Evolutionary conservation across 2,329 filamentous ascomycete species (phyloP), one percentile per base, ranked within the genome.

Genomic region (Beauveria sp.): DNA sequence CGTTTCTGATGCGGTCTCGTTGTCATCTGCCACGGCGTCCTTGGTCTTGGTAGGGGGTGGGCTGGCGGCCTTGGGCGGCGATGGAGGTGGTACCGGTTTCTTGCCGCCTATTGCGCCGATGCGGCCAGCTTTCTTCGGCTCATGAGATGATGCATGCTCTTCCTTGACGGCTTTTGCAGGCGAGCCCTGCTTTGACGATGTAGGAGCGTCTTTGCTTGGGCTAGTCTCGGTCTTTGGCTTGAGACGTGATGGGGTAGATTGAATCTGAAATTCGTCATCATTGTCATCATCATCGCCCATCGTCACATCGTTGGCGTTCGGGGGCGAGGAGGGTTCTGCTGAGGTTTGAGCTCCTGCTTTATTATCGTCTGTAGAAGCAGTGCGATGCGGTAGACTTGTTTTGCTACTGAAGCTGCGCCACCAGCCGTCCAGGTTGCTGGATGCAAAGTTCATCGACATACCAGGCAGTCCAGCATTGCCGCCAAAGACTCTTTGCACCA

Each of bases 211-310:
- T 40, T 61, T 56, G 52, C 5, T 12, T 16, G 45, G 14, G 20
- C 9, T 12, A n/a, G 22, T 16, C 7, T 42, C 31, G 4, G 63
- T 65, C 28, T 69, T 73, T 24, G 72, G 66, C 52, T 64, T 66
- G 46, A 76, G 69, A 48, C 72, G 72, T 16, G 77, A 75, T 3
- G 80, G 80, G 1, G 80, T 81, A 22, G 74, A 71, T 63, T 82
- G 81, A 8, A 82, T 72, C 64, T 83, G 77, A 53, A 83, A 83
- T 61, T 81, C 80, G 50, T 77, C 77, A n/a, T 79, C 78, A 12
- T 79, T 76, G 4, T 73, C 73, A 22, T 73, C 69, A n/a, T 65
- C 64, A 6, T 61, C 55, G 24, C 54, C 59, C 28, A 65, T 65
- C 5, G 65, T 64, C 14, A 68, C 63, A 16, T 55, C 50, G 16